Conservation (phyloP, 2,329 filamentous ascomycete species). For the Atkinsonella texensis region DNA sequence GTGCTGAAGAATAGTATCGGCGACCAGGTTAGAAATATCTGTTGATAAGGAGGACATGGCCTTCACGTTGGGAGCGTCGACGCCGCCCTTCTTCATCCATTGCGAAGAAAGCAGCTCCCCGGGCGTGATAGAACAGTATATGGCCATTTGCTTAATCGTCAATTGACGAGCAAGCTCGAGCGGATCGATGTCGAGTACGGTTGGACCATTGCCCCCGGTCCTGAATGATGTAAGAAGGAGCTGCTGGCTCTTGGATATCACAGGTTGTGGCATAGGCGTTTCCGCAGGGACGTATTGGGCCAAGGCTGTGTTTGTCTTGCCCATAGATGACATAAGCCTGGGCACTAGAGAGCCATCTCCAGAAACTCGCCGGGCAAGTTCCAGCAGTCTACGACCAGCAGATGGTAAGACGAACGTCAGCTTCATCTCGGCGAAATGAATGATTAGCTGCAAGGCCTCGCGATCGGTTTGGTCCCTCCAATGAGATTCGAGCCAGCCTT, state of each 20-base stretch:
- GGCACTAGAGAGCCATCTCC: conserved; percentile 67
- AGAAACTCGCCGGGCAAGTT: conserved; percentile 68
- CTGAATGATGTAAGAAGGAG: conserved; percentile 63
- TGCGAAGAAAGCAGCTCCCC: conserved; percentile 85
- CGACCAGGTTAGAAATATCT: conserved; percentile 82
- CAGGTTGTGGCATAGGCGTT: conserved; percentile 55
- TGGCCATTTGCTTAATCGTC: conserved; percentile 79
- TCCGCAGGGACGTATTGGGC: conserved; percentile 60
- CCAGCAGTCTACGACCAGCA: conserved; percentile 68
- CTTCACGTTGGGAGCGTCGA: conserved; percentile 76
- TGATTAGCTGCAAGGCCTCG: conserved; percentile 62
- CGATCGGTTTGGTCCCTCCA: conserved; percentile 78
- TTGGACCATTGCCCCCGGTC: conserved; percentile 54
- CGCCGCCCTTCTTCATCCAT: conserved; percentile 82
- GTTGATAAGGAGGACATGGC: conserved; percentile 90
- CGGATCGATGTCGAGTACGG: conserved; percentile 81
- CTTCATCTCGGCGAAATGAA: conserved; percentile 65
- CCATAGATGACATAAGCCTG: conserved; percentile 71
- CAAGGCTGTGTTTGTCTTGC: conserved; percentile 71
- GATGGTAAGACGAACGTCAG: conserved; percentile 58
- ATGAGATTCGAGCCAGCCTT: conserved; percentile 93
- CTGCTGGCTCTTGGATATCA: conserved; percentile 65
- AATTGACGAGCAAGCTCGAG: conserved; percentile 85
- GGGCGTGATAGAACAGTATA: conserved; percentile 85
- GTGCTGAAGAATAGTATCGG: conserved; percentile 78